Evolutionary conservation across 495 filamentous ascomycete species (phyloP).

Genomic region (Penicillium taxi): DNA sequence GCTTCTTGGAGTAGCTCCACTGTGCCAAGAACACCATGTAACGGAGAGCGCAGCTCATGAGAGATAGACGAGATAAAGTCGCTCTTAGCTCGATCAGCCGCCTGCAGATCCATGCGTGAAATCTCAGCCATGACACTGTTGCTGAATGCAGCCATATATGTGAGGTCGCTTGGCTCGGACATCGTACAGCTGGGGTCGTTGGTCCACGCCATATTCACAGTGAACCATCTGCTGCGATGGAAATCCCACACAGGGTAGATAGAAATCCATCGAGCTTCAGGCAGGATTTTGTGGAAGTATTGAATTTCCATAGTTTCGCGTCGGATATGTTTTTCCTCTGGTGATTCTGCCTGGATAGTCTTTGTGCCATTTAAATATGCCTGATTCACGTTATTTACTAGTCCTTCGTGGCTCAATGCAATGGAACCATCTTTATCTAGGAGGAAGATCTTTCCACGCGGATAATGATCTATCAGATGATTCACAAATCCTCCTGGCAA

Average conservation of each 20-base stretch:
- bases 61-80: conserved; percentile 68
- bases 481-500: conserved; percentile 33
- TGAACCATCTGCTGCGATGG: conserved; percentile 53
- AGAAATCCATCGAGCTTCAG: conserved; percentile 20
- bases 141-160: conserved; percentile 51
- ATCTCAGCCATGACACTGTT: conserved; percentile 62
- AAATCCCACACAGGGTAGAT: conserved; percentile 53
- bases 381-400: conserved; percentile 14
- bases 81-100: conserved; percentile 45
- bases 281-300: conserved; percentile 19
- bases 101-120: conserved; percentile 40
- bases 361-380: not conserved
- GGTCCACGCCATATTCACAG: conserved; percentile 50
- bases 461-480: conserved; percentile 44
- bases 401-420: conserved; percentile 24
- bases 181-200: conserved; percentile 22
- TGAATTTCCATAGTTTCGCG: conserved; percentile 23
- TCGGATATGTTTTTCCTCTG: conserved; percentile 8
- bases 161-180: conserved; percentile 42
- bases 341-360: conserved; percentile 1
- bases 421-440: conserved; percentile 38
- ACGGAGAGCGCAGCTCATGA: conserved; percentile 62
- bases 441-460: conserved; percentile 50
- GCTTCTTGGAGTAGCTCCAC: conserved; percentile 44
- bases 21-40: conserved; percentile 60